These are phyloP conservation scores for Penicillium sp. DNA, from an alignment of 2,329 filamentous ascomycete species.

Conservation along the genomic window DNA sequence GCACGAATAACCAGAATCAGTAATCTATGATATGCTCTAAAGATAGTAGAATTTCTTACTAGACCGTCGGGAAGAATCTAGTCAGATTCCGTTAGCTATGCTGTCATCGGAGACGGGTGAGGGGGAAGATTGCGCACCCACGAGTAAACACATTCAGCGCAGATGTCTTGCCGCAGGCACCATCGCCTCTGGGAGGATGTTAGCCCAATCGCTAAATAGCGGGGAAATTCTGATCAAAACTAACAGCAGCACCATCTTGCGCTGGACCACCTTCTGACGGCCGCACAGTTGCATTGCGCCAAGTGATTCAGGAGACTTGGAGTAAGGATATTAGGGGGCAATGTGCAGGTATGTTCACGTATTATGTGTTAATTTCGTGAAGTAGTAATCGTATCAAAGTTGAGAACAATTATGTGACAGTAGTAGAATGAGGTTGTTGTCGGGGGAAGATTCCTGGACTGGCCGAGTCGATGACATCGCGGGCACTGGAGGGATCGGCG, in stretches of 20 bases:
- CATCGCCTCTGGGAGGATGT: slow-evolving; percentile 68
- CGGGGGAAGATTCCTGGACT: slow-evolving; percentile 25
- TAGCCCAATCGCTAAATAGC: slow-evolving; percentile 14
- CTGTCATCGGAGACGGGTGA: not conserved
- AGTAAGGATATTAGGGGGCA: not conserved
- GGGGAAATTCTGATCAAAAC: slow-evolving; percentile 12
- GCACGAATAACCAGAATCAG: slow-evolving; percentile 21
- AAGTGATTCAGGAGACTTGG: slow-evolving; percentile 2
- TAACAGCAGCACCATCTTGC: slow-evolving; percentile 91
- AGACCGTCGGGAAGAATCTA: slow-evolving; percentile 96
- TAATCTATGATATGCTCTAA: slow-evolving; percentile 6
- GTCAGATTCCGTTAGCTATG: slow-evolving; percentile 19
- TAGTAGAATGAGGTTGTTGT: slow-evolving; percentile 24
- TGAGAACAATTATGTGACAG: slow-evolving; percentile 38
- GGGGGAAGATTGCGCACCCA: slow-evolving; percentile 60
- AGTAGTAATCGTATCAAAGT: slow-evolving; percentile 1
- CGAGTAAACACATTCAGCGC: slow-evolving; percentile 96
- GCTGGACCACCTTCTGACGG: slow-evolving; percentile 81
- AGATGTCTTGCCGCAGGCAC: slow-evolving; percentile 95
- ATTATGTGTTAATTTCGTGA: slow-evolving; percentile 4
- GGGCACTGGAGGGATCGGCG: slow-evolving; percentile 26
- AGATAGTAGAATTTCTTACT: slow-evolving; percentile 52
- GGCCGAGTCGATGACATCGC: slow-evolving; percentile 37
- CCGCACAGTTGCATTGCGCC: slow-evolving; percentile 60
- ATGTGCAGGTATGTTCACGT: not conserved